A percentile compares a stretch with the other conserved stretches of the same genome.
phyloP scores from a whole-genome alignment of 2,329 filamentous ascomycete species.

The Chrysoporthe deuterocubensis region DNA sequence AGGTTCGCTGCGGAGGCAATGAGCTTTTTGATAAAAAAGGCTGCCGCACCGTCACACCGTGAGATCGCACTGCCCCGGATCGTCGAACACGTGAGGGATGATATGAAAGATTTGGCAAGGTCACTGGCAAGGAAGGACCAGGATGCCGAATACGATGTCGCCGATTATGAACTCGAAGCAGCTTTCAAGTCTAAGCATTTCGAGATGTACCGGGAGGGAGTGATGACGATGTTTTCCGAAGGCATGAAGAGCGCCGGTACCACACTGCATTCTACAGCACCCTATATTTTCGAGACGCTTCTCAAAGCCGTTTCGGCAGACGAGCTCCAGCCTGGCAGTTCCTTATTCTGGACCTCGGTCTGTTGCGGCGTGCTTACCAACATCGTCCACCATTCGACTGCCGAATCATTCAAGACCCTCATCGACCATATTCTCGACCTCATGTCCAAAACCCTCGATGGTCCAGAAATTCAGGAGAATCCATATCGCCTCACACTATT shows the following conservation, averaged over 20 bases:
- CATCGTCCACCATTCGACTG: constrained; percentile 78
- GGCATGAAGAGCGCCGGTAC: constrained; percentile 68
- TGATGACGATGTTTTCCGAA: constrained; percentile 93
- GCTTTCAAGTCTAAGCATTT: constrained; percentile 59
- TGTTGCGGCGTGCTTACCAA: constrained; percentile 78
- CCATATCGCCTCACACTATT: constrained; percentile 52
- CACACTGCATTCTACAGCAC: constrained; percentile 63
- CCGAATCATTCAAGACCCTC: constrained; percentile 73
- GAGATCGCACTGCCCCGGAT: constrained; percentile 73
- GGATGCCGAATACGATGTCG: constrained; percentile 5
- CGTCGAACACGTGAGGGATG: constrained; percentile 72
- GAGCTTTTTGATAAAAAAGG: constrained; percentile 91
- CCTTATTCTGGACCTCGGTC: constrained; percentile 64
- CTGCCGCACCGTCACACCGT: constrained; percentile 75
- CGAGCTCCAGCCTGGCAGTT: constrained; percentile 51
- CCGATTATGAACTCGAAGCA: constrained; percentile 23
- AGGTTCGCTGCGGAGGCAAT: constrained; percentile 93
- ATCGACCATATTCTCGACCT: constrained; percentile 64
- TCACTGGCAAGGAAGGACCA: constrained; percentile 18
- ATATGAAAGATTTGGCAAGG: constrained; percentile 56
- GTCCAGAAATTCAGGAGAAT: constrained; percentile 38
- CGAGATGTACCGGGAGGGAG: constrained; percentile 77
- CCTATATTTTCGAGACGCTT: constrained; percentile 56
- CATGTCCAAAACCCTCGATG: constrained; percentile 43
- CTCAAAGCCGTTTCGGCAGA: constrained; percentile 55